Percentiles rank a stretch among this genome's conserved stretches.
Evolutionary conservation across 2,329 filamentous ascomycete species (phyloP).

Genomic region (Paradendryphiella salina): DNA sequence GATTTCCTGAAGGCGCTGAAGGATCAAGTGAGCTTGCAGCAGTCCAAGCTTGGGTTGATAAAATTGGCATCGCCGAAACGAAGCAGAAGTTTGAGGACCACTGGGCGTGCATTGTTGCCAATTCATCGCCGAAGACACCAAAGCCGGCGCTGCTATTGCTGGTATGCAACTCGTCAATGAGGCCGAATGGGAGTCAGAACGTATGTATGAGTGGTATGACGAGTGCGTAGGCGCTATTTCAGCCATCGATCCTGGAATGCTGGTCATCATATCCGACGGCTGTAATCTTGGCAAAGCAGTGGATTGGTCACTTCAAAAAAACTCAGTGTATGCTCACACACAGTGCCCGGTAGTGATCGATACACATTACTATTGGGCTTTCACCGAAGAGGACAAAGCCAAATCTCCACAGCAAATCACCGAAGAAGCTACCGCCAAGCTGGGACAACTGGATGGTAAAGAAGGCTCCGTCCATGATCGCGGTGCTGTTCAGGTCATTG

Average conservation of each 20-base stretch:
- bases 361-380: slow-evolving; percentile 63
- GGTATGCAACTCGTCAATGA: slow-evolving; percentile 65
- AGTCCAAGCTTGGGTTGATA: slow-evolving; percentile 53
- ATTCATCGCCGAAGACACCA: slow-evolving; percentile 56
- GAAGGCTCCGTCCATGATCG: slow-evolving; percentile 55
- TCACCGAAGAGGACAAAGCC: slow-evolving; percentile 57
- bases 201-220: slow-evolving; percentile 63
- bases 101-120: slow-evolving; percentile 57
- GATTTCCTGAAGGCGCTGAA: slow-evolving; percentile 52
- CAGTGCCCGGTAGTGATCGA: slow-evolving; percentile 59
- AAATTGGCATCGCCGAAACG: slow-evolving; percentile 54
- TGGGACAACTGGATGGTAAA: slow-evolving; percentile 53
- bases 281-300: slow-evolving; percentile 57
- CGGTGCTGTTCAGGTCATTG: slow-evolving; percentile 56
- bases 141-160: slow-evolving; percentile 50
- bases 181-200: slow-evolving; percentile 54
- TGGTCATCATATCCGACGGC: slow-evolving; percentile 62
- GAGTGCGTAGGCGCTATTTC: slow-evolving; percentile 53
- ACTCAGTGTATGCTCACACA: slow-evolving; percentile 34
- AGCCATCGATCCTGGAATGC: slow-evolving; percentile 55
- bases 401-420: slow-evolving; percentile 59
- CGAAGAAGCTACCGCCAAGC: slow-evolving; percentile 49
- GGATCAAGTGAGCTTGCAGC: slow-evolving; percentile 58
- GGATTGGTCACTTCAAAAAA: slow-evolving; percentile 52
- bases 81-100: slow-evolving; percentile 57